Conservation (phyloP, 1,139 yeast species). For the Pneumocystis wakefieldiae region DNA sequence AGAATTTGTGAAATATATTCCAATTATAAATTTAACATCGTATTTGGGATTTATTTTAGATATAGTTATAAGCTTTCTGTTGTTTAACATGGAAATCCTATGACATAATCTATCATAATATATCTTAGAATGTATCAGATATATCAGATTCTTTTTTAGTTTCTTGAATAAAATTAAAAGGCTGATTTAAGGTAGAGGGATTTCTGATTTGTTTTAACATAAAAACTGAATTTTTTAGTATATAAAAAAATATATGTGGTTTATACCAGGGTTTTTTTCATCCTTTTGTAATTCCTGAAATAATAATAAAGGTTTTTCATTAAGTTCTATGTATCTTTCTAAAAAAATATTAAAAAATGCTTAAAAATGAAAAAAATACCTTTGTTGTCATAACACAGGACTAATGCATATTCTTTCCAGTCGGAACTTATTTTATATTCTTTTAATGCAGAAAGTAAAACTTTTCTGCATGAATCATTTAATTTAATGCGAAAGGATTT, state of each 20-base stretch:
- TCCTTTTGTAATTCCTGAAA: slow-evolving; percentile 75
- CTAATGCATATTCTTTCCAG: slow-evolving; percentile 79
- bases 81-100: not conserved
- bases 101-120: not conserved
- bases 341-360: slow-evolving; percentile 22
- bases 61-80: not conserved
- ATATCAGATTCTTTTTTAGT: not conserved
- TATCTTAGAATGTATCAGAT: not conserved
- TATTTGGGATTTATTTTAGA: not conserved
- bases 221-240: not conserved
- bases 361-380: not conserved
- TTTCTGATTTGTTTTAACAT: not conserved
- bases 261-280: slow-evolving; percentile 54
- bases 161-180: not conserved
- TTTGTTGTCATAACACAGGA: slow-evolving; percentile 71
- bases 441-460: slow-evolving; percentile 77
- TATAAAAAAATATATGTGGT: not conserved
- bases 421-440: slow-evolving; percentile 71
- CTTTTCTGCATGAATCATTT: slow-evolving; percentile 83
- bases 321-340: slow-evolving; percentile 67
- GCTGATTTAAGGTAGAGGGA: not conserved
- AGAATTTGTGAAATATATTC: not conserved
- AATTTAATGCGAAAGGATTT: slow-evolving; percentile 77
- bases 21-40: not conserved
- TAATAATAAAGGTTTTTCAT: slow-evolving; percentile 80